Evolutionary conservation across 2,329 filamentous ascomycete genomes (phyloP), one percentile per base, ranked within the genome.

Genomic region (Fusarium scirpi): DNA sequence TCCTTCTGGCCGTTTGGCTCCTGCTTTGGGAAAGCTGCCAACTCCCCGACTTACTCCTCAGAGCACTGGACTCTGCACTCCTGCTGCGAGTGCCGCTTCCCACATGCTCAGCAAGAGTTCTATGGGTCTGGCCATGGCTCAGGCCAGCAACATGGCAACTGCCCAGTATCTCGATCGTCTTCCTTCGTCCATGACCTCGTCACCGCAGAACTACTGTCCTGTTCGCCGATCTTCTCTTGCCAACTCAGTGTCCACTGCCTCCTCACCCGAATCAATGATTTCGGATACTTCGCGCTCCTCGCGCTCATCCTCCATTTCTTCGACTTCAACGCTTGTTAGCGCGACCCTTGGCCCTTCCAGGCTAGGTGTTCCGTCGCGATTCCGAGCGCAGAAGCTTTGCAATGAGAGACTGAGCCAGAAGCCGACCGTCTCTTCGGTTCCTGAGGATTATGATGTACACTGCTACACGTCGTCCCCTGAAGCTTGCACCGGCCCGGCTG

Each of bases 241-340:
- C 76, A 89, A 85, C 75, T 89, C 89, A 20, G 82, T 89, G 72
- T 91, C 89, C 27, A 87, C 86, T 30, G 85, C 86, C 34, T 91
- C 89, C 63, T 91, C 89, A 29, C 89, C 89, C 67, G 89, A 91
- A 76, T 91, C 89, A 58, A 90, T 91, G 88, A 80, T 91, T 47
- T 90, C 89, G 63, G 89, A 91, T 76, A 82, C 83, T 61, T 90
- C 86, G 62, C 85, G 85, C 66, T 84, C 87, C 68, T 90, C 89
- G 70, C 87, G 88, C 77, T 89, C 87, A 55, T 90, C 89, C 76
- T 90, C 88, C 20, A 87, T 89, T 80, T 90, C 88, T 61, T 89
- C 88, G 76, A 84, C 86, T 74, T 89, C 87, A 71, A 89, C 86
- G 63, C 80, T 87, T 81, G 85, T 81, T 78, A 87, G 84, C 84